These are phyloP conservation scores for Westerdykella sp. DNA, from an alignment of 2,329 filamentous ascomycete genomes.

Conservation along the genomic window DNA sequence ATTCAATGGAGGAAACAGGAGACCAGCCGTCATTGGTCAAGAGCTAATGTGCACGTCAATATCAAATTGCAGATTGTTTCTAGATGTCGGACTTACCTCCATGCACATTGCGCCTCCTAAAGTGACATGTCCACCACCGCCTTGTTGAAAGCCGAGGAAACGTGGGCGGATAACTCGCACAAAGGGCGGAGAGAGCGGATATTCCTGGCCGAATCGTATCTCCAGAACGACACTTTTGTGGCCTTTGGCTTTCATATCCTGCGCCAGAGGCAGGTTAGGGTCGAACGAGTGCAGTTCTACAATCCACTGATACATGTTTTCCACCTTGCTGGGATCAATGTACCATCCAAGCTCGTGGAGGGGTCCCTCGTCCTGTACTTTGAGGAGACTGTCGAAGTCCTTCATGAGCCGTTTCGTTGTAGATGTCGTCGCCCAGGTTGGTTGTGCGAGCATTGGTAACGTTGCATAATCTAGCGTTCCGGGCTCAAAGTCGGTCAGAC, in stretches of 20 bases:
- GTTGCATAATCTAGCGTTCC: slow-evolving; percentile 56
- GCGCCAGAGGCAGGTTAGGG: slow-evolving; percentile 57
- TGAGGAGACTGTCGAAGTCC: slow-evolving; percentile 59
- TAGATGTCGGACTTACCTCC: slow-evolving; percentile 38
- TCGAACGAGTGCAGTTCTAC: slow-evolving; percentile 84
- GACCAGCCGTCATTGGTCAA: slow-evolving; percentile 81
- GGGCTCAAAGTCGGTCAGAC: slow-evolving; percentile 58
- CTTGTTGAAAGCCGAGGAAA: slow-evolving; percentile 63
- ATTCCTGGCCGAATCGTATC: slow-evolving; percentile 70
- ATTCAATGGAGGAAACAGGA: slow-evolving; percentile 66
- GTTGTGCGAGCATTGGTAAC: slow-evolving; percentile 60
- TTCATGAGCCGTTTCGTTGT: slow-evolving; percentile 59
- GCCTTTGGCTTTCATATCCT: slow-evolving; percentile 62
- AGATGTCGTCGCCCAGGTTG: slow-evolving; percentile 56
- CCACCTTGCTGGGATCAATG: slow-evolving; percentile 59
- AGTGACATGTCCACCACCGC: slow-evolving; percentile 83
- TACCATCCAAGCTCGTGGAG: slow-evolving; percentile 74
- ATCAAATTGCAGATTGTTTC: background rate
- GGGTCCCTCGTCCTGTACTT: slow-evolving; percentile 56
- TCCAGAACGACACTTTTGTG: slow-evolving; percentile 70
- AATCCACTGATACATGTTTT: slow-evolving; percentile 85
- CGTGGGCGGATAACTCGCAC: slow-evolving; percentile 75
- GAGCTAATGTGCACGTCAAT: slow-evolving; percentile 46
- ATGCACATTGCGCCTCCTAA: slow-evolving; percentile 77
- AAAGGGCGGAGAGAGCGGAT: slow-evolving; percentile 75